Base-by-base conservation (phyloP, 805 yeast genomes). In the Sugiyamaella mastotermitis region DNA sequence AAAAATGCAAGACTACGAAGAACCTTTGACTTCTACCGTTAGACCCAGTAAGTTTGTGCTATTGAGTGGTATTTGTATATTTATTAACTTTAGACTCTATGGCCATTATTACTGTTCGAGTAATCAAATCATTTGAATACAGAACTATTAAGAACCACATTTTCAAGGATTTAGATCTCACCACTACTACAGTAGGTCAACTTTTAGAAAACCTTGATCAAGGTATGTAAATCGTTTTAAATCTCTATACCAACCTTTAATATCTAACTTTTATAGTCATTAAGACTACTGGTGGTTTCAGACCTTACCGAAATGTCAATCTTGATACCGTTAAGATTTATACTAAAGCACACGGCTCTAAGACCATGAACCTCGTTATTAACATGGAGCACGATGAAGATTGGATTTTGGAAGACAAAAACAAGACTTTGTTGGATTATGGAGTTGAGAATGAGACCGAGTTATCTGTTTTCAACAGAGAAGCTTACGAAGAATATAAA, bases 281-380 rank as follows among this genome's bases (percentile, higher is more conserved):
- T 31, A 57, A 66, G 28, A 72, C 80, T 3, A 69, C 76, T 10
- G 86, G 92, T 5, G 77, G 75, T 0, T 74, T 79, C 42, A 71
- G 96, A 52, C 95, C 97, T 1, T 88, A 78, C 60, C 71, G 97
- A 53, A 83, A 71, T 43, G 83, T 84, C 7, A 66, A 62, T 0
- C 83, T 77, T 46, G 83, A 90, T 55, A 68, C 88, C 0, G 58
- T 90, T 40, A 92, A 92, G 60, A 71, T 92, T 5, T 92, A 92
- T 62, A 83, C 95, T 20, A 87, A 86, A 56, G 97, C 98, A 0
- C 97, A 90, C 59, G 92, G 94, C 9, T 74, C 95, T 21, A 92
- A 92, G 62, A 84, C 96, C 2, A 82, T 87, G 76, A 87, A 92
- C 55, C 68, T 92, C 48, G 92, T 87, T 33, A 83, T 92, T 46